phyloP scores from a whole-genome alignment of 2,329 filamentous ascomycete genomes.

The Aspergillus puulaauensis region DNA sequence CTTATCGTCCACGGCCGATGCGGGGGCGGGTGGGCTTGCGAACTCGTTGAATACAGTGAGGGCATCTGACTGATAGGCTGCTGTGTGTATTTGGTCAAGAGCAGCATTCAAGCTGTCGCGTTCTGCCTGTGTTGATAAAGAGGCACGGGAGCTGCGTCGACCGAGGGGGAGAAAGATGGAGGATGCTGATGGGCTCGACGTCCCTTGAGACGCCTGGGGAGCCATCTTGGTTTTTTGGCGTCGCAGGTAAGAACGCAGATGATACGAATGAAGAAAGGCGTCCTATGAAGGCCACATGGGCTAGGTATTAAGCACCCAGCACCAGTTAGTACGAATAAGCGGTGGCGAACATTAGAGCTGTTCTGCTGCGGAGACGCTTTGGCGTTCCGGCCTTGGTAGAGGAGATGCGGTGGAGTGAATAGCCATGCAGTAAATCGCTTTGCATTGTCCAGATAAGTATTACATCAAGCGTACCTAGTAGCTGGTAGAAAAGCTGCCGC shows the following conservation, averaged over 20 bases:
- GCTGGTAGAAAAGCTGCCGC: not conserved
- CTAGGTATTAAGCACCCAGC: conserved; percentile 5
- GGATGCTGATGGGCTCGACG: conserved; percentile 45
- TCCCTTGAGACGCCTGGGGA: conserved; percentile 37
- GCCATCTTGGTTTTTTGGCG: conserved; percentile 30
- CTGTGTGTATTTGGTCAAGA: conserved; percentile 83
- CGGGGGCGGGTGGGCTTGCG: conserved; percentile 62
- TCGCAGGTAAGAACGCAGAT: not conserved
- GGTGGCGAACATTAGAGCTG: conserved; percentile 17
- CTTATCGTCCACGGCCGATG: conserved; percentile 65
- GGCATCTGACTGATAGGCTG: conserved; percentile 79
- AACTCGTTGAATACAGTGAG: conserved; percentile 96
- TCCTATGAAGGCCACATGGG: not conserved
- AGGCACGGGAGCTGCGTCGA: conserved; percentile 50
- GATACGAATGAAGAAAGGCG: not conserved
- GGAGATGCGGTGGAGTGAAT: conserved; percentile 11
- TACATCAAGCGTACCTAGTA: not conserved
- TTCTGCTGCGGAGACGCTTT: conserved; percentile 18
- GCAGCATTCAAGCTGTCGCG: conserved; percentile 73
- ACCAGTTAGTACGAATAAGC: conserved; percentile 8
- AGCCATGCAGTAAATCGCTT: conserved; percentile 15
- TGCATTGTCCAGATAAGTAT: conserved; percentile 14
- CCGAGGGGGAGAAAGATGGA: conserved; percentile 46
- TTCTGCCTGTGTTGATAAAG: conserved; percentile 58
- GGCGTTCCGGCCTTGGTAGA: conserved; percentile 10